Evolutionary conservation across 1,139 yeast genomes (phyloP), one percentile per base, ranked within the genome.

Genomic region (Arxiozyma telluris): DNA sequence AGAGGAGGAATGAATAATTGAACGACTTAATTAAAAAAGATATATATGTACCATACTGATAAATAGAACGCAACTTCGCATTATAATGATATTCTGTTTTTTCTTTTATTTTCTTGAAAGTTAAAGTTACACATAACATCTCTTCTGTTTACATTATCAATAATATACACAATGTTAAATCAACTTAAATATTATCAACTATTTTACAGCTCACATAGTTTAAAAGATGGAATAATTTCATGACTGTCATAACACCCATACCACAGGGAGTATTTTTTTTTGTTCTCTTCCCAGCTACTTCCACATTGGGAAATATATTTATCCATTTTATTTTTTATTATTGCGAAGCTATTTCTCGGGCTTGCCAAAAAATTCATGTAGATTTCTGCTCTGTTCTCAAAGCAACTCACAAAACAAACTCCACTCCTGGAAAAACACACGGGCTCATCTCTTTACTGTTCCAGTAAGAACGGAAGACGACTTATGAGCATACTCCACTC

Each of bases 1-100:
- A 53, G 67, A 71, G 63, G 93, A 76, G 66, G 94, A 83, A 55
- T 51, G 55, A 55, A 57, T 55, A 52, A 50, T 49, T 45, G 51
- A 50, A 22, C 50, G n/a, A 34, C 17, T 4, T 2, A 34, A 15
- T 15, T 34, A 12, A 34, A 8, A 15, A 12, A 27, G 30, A 34
- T n/a, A 34, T 34, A 7, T 46, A 46, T 27, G 41, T 34, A 34
- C 47, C 27, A 27, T 34, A 46, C 21, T 15, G 39, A 38, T 34
- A 46, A 34, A 27, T 22, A 18, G 23, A n/a, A 34, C n/a, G 8
- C 39, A 34, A 12, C 6, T 8, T 34, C 12, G n/a, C 17, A 34
- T 34, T 11, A 46, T 46, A 46, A 46, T 38, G 42, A 46, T 46
- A 46, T 46, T 34, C 49, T 41, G 20, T 44, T 34, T 38, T 21